Evolutionary conservation across 176 grass and related monocot species (phyloP), one percentile per base, ranked within the genome.

Genomic region (Ensete ventricosum): DNA sequence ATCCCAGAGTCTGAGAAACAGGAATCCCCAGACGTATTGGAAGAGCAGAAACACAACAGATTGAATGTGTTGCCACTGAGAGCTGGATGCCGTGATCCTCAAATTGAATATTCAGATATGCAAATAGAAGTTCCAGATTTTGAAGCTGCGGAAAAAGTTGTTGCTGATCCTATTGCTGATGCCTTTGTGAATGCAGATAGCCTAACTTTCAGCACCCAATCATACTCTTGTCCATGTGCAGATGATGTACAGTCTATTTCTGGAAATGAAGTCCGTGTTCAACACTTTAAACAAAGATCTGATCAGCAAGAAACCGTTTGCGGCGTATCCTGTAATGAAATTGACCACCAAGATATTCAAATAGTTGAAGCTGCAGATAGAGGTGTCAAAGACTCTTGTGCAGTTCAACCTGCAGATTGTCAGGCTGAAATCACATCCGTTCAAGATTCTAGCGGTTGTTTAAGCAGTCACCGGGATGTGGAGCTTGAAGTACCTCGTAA

Each of bases 401-500:
- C 53, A 19, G 25, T 58, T 77, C 16, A 27, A 20, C 1, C 26
- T 52, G 19, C 34, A 65, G 20, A 66, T 26, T 77, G 49, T 53
- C 75, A 67, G 10, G 20, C 50, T 16, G 75, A 65, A 65, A 52
- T 20, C 22, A 14, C 20, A 22, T 49, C 22, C 16, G 29, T 26
- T 43, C 65, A 70, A 54, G 52, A 71, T 43, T 69, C 53, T 9
- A 79, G 17, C 12, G 65, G 65, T 22, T 79, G 65, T 71, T 48
- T 79, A 26, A 71, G 65, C 11, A 79, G 66, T 50, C 53, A 70
- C 49, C 26, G 53, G 22, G 64, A 49, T 57, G 10, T 70, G 26
- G 53, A 48, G 9, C 11, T 57, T 50, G 22, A 58, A 16, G 26
- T n/a, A 88, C 90, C 11, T 9, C 27, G 43, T 58, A 67, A 70